Conservation (phyloP, 2,329 filamentous ascomycete species). For the Alternaria incomplexa region DNA sequence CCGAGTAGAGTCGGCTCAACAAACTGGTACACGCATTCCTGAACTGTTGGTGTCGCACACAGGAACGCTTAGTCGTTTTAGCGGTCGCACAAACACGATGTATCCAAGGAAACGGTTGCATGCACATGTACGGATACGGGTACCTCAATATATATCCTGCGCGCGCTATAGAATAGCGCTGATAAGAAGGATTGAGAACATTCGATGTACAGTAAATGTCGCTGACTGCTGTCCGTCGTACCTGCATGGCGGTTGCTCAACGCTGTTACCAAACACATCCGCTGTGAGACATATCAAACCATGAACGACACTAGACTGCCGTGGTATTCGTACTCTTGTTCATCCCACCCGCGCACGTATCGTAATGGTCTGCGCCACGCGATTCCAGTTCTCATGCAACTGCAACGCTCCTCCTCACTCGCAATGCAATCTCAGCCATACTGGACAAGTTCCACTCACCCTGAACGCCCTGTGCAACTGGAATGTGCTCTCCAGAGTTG, state of each 20-base stretch:
- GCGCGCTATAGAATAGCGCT: background rate
- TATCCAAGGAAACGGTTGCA: background rate
- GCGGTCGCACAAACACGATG: background rate
- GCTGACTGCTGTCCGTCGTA: background rate
- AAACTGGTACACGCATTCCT: background rate
- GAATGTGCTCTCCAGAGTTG: slow-evolving; percentile 77
- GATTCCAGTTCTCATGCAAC: slow-evolving; percentile 16
- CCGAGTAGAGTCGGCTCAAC: background rate
- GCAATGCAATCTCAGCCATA: slow-evolving; percentile 44
- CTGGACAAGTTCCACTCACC: slow-evolving; percentile 54
- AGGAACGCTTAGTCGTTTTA: background rate
- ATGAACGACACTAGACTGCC: background rate
- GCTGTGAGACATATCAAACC: background rate
- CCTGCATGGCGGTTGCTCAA: background rate
- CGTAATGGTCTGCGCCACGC: background rate
- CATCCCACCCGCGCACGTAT: background rate
- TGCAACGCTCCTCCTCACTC: slow-evolving; percentile 31
- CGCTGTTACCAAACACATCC: background rate
- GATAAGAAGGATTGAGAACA: background rate
- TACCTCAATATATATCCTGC: background rate
- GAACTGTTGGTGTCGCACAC: background rate
- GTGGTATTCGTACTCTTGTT: background rate
- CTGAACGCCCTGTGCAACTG: slow-evolving; percentile 38
- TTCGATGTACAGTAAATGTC: background rate
- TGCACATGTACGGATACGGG: background rate